phyloP scores from a whole-genome alignment of 148 eudicot genomes.

The Chenopodium suecicum region DNA sequence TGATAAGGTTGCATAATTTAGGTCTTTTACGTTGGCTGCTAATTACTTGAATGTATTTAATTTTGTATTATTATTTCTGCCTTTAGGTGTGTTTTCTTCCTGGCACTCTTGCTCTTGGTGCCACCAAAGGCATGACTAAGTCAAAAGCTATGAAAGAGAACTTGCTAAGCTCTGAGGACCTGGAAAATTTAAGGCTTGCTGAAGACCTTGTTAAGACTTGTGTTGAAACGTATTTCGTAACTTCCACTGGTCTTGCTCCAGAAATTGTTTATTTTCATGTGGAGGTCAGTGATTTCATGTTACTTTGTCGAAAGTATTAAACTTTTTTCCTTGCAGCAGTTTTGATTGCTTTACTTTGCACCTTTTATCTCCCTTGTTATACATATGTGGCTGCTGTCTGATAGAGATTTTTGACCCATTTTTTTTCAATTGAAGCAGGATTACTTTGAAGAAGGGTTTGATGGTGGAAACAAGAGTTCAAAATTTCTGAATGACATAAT shows the following conservation, averaged over 20 bases:
- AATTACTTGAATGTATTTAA: neutral
- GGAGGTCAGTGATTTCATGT: constrained; percentile 48
- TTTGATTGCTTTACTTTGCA: neutral
- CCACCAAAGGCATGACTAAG: constrained; percentile 77
- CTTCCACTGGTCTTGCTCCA: constrained; percentile 87
- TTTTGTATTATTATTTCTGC: constrained; percentile 7
- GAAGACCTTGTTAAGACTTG: constrained; percentile 87
- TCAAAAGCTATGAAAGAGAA: constrained; percentile 65
- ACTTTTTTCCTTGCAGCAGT: neutral
- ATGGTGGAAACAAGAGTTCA: constrained; percentile 91
- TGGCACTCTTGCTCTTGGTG: constrained; percentile 91
- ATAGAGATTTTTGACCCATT: neutral
- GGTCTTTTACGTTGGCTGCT: neutral
- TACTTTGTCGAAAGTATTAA: neutral
- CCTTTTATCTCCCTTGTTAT: neutral
- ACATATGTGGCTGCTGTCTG: neutral
- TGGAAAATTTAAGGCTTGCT: constrained; percentile 82
- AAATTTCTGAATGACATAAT: constrained; percentile 70
- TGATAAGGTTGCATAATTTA: neutral
- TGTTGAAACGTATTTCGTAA: constrained; percentile 75
- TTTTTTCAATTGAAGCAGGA: constrained; percentile 48
- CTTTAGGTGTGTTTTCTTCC: constrained; percentile 84
- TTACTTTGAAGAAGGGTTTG: constrained; percentile 55
- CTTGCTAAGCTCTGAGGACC: constrained; percentile 57
- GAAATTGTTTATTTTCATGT: constrained; percentile 80